Conservation (phyloP, 495 filamentous ascomycete species). For the Schizothecium vesticola region DNA sequence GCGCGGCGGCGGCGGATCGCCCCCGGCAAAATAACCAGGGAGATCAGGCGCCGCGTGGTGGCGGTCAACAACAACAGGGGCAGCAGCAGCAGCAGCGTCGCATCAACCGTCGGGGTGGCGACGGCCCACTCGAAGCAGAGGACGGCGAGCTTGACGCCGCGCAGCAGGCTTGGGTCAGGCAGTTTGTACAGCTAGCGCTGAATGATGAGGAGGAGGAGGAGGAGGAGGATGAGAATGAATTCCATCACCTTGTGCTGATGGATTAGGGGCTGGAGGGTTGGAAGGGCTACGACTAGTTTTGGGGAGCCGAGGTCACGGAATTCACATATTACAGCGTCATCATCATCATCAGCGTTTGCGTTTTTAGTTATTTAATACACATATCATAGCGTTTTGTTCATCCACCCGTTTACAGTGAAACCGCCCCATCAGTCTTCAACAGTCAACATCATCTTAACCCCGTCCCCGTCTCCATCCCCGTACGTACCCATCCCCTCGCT, state of each 20-base stretch:
- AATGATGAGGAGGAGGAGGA: slow-evolving; percentile 49
- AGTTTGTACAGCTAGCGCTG: slow-evolving; percentile 49
- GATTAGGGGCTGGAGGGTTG: neutral
- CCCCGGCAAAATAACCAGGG: slow-evolving; percentile 27
- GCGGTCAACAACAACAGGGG: slow-evolving; percentile 4
- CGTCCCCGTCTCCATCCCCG: neutral
- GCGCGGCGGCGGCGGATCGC: neutral
- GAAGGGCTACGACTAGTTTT: neutral
- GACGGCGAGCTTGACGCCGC: slow-evolving; percentile 26
- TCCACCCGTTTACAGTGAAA: neutral
- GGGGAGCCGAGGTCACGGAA: neutral
- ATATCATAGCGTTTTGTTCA: neutral
- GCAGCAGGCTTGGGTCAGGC: slow-evolving; percentile 46
- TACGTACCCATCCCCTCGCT: neutral
- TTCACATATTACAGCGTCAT: neutral
- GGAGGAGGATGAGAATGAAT: slow-evolving; percentile 41
- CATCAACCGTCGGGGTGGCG: slow-evolving; percentile 3
- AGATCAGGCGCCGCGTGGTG: slow-evolving; percentile 14
- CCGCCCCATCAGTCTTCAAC: neutral
- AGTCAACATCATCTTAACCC: neutral
- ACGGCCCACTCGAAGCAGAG: slow-evolving; percentile 2
- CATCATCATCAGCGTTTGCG: neutral
- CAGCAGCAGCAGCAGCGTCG: slow-evolving; percentile 24
- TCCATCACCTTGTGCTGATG: neutral
- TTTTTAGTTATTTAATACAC: neutral